Evolutionary conservation across 176 grass and related monocot genomes (phyloP).

Genomic region (Carex scoparia): DNA sequence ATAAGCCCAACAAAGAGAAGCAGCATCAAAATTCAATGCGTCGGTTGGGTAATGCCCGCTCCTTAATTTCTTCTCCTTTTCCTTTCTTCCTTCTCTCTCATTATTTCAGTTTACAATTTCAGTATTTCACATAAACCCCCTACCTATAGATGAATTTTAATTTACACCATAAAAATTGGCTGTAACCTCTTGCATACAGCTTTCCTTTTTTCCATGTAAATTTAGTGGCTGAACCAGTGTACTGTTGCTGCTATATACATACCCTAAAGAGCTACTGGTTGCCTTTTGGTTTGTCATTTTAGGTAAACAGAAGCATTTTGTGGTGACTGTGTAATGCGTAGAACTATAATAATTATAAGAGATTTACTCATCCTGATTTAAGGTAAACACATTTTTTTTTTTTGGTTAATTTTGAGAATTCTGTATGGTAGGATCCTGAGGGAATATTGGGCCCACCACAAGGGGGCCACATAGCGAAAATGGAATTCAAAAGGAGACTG

Average conservation of each 20-base stretch:
- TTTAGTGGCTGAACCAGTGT: background rate
- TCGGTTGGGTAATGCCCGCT: conserved; percentile 16
- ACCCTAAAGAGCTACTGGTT: background rate
- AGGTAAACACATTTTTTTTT: background rate
- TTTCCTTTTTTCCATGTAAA: background rate
- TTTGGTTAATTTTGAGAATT: background rate
- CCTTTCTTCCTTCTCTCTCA: background rate
- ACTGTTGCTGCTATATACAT: background rate
- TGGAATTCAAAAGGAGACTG: conserved; percentile 67
- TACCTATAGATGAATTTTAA: background rate
- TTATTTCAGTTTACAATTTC: background rate
- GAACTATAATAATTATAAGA: background rate
- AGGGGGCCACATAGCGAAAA: conserved; percentile 61
- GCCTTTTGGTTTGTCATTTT: background rate
- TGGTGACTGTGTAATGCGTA: background rate
- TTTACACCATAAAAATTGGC: background rate
- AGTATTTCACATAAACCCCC: background rate
- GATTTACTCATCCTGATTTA: background rate
- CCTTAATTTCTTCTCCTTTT: background rate
- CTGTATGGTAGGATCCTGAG: conserved; percentile 57
- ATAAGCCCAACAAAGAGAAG: conserved; percentile 8
- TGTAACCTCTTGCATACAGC: background rate
- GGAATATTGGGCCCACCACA: conserved; percentile 59
- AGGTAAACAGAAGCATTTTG: background rate
- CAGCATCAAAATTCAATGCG: conserved; percentile 28